Evolutionary conservation across 75 land plant genomes (phyloP), one percentile per base, ranked within the genome.

Genomic region (Gnetum montanum): DNA sequence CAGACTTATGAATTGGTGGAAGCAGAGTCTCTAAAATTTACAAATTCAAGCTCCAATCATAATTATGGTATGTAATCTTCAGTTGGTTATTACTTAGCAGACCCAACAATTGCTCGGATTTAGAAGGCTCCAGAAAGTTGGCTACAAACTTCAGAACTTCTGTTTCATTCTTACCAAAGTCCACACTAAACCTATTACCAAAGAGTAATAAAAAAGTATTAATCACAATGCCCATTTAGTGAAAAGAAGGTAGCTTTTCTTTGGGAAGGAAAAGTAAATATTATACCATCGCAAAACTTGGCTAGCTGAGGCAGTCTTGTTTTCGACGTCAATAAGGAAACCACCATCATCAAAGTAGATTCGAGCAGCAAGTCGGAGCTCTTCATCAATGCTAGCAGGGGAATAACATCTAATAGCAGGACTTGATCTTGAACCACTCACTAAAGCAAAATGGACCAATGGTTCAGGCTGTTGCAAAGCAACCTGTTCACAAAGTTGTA

Each of bases 91-190:
- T 56, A 23, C 63, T 70, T 44, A 86, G 66, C 49, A 79, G 31
- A 31, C 73, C 81, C 41, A 83, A 63, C 2, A 86, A 34, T 1
- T 68, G 63, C 62, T 75, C 71, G 10, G 82, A 65, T 34, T 73
- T 74, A 10, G 61, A 44, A 34, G 80, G 77, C 28, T 86, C 84
- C 33, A 86, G 38, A 58, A 83, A 80, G 33, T 76, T 79, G 33
- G 81, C 80, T 13, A 70, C 69, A 68, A 78, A 76, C 51, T 80
- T 79, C 65, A 86, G 28, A 19, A 84, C 85, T 50, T 88, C 97
- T 31, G 59, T 52, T 59, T 90, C 90, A 60, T 81, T 88, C 64
- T 88, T 88, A 8, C 97, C 97, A 54, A 84, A 88, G 71, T 90
- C 97, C 11, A 51, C 73, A 38, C 83, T 80, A 44, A 44, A 86